A percentile compares a stretch with the other conserved stretches of the same genome.
Evolutionary conservation across 2,329 filamentous ascomycete genomes (phyloP).

Genomic region (Colletotrichum zoysiae): DNA sequence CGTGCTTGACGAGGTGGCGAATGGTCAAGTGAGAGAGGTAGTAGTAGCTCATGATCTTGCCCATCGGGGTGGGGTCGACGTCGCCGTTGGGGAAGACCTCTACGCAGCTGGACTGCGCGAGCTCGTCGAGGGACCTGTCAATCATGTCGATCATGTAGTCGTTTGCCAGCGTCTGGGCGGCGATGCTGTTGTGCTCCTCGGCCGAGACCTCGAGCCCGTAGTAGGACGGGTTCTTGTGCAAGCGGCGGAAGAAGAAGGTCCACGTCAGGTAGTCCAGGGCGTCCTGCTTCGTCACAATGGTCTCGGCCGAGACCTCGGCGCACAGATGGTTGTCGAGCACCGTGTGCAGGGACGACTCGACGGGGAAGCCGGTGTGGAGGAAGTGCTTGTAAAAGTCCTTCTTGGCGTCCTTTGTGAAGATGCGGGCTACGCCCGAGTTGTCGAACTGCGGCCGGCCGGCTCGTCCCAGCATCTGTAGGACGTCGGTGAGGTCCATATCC

Average conservation of each 20-base stretch:
- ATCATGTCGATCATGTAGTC: slow-evolving; percentile 96
- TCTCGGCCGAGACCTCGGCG: slow-evolving; percentile 93
- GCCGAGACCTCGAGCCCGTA: slow-evolving; percentile 95
- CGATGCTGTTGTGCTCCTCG: slow-evolving; percentile 89
- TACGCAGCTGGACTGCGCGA: slow-evolving; percentile 87
- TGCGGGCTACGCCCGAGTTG: slow-evolving; percentile 92
- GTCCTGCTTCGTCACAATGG: slow-evolving; percentile 94
- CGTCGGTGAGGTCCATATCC: slow-evolving; percentile 98
- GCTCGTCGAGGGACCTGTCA: slow-evolving; percentile 83
- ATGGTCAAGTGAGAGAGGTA: slow-evolving; percentile 97
- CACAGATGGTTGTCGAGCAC: slow-evolving; percentile 97
- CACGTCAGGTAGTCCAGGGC: slow-evolving; percentile 97
- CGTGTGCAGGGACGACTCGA: slow-evolving; percentile 95
- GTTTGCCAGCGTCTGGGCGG: slow-evolving; percentile 88
- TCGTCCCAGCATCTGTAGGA: slow-evolving; percentile 96
- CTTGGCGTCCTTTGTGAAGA: slow-evolving; percentile 97
- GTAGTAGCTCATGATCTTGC: slow-evolving; percentile 99
- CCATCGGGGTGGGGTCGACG: slow-evolving; percentile 88
- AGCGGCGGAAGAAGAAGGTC: slow-evolving; percentile 98
- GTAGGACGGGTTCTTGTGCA: slow-evolving; percentile 99
- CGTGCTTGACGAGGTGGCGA: slow-evolving; percentile 82
- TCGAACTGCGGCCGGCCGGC: slow-evolving; percentile 97
- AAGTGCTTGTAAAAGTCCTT: slow-evolving; percentile 99
- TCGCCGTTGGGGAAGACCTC: slow-evolving; percentile 87
- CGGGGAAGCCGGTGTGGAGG: slow-evolving; percentile 95